Evolutionary conservation across 2,329 filamentous ascomycete species (phyloP), one percentile per base, ranked within the genome.

Genomic region (Colletotrichum filicis): DNA sequence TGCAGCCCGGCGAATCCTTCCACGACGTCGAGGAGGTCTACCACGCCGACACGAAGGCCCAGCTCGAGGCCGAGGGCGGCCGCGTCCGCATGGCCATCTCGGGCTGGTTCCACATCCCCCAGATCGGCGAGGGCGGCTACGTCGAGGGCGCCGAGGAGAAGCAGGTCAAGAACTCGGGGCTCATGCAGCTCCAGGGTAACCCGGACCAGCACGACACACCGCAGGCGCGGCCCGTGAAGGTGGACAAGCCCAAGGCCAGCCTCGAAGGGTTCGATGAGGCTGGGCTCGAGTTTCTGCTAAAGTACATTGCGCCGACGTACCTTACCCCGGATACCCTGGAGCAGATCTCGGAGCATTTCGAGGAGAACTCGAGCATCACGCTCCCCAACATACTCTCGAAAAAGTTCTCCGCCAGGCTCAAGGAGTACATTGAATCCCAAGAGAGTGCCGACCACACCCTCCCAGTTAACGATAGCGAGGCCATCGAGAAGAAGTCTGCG

Each of bases 11-110:
- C n/a, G 92, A 98, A 88, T 98, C 96, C 82, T 99, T 98, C 83
- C 97, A 99, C 83, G 97, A 99, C 81, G 97, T 99, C 68, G 96
- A 98, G 84, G 97, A 99, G 84, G 97, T 99, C 5, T 98, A 98
- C 84, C 91, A 94, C 80, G 88, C 91, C 78, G 86, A 85, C 75
- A 87, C 80, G 73, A 86, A 85, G 80, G 88, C 85, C 78, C 89
- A 90, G 83, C 89, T 91, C 67, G 88, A 88, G 80, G 91, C 88
- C 82, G 90, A 95, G 71, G 92, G 93, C 22, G 93, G 92, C 1
- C 90, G 94, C 60, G 91, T 98, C 61, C 92, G 97, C 76, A 98
- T 99, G 96, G 97, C 97, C 63, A 98, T 99, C 80, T 98, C 95
- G 80, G 97, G 97, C 65, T 99, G 97, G 97, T 99, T 97, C 82